Evolutionary conservation across 306 rosid genomes (phyloP).

Genomic region (Alnus rubra): DNA sequence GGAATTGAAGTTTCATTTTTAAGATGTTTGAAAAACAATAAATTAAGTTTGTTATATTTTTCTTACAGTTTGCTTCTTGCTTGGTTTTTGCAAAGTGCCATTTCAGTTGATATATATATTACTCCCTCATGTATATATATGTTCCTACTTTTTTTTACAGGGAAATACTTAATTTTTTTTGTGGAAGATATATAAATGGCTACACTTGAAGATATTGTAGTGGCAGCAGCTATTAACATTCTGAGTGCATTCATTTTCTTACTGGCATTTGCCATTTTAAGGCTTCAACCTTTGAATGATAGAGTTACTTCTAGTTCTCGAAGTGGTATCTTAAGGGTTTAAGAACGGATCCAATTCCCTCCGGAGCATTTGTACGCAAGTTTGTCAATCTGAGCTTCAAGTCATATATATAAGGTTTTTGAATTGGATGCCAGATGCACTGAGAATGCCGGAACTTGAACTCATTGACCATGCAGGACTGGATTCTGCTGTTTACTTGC

Average conservation of each 20-base stretch:
- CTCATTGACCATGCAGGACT: slow-evolving; percentile 96
- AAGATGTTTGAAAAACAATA: neutral
- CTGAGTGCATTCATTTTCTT: slow-evolving; percentile 75
- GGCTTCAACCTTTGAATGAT: slow-evolving; percentile 97
- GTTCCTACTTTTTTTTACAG: slow-evolving; percentile 32
- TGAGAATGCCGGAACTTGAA: slow-evolving; percentile 92
- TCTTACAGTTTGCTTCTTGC: neutral
- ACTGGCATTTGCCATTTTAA: slow-evolving; percentile 70
- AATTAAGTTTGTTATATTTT: neutral
- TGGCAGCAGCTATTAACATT: slow-evolving; percentile 77
- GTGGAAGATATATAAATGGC: slow-evolving; percentile 58
- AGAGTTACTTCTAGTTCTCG: slow-evolving; percentile 97
- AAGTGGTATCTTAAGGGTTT: slow-evolving; percentile 89
- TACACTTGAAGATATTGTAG: slow-evolving; percentile 63
- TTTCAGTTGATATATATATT: neutral
- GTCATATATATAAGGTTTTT: slow-evolving; percentile 66
- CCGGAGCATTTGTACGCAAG: slow-evolving; percentile 69
- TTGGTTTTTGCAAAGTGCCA: neutral
- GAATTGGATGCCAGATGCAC: slow-evolving; percentile 97
- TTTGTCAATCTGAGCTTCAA: slow-evolving; percentile 86
- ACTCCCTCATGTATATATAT: neutral
- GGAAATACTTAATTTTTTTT: slow-evolving; percentile 24
- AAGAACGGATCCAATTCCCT: slow-evolving; percentile 70
- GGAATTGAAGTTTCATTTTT: neutral
- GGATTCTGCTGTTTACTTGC: slow-evolving; percentile 92